A percentile compares a stretch with the other conserved stretches of the same genome.
Conservation (phyloP, 805 yeast genomes). For the Candida incommunis region DNA sequence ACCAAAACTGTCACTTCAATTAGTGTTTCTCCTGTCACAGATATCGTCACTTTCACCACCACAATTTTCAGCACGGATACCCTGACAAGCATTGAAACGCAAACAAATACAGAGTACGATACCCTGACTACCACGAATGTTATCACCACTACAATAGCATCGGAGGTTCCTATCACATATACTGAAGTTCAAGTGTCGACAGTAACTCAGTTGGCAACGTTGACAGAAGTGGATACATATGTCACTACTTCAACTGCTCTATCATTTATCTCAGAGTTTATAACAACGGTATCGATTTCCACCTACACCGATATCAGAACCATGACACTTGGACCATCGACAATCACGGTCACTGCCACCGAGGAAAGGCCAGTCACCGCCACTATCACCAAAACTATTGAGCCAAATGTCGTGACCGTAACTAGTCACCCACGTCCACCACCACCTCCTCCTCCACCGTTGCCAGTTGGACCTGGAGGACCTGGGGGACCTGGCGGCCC, state of each 20-base stretch:
- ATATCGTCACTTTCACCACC: not conserved
- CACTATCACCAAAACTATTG: not conserved
- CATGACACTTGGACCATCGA: not conserved
- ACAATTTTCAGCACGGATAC: not conserved
- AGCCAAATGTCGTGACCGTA: not conserved
- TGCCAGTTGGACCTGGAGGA: not conserved
- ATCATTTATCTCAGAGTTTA: not conserved
- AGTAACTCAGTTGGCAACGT: not conserved
- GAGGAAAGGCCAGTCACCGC: not conserved
- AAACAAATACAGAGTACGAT: not conserved
- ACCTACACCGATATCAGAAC: not conserved
- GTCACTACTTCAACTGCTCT: not conserved
- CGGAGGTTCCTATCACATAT: not conserved
- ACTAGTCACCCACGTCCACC: not conserved
- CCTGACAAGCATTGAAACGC: not conserved
- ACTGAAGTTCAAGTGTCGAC: not conserved
- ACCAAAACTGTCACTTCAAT: not conserved
- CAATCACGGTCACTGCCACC: not conserved
- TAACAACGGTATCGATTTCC: not conserved
- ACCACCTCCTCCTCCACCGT: no score
- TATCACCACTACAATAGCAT: not conserved
- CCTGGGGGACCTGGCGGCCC: not conserved
- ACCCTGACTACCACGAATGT: not conserved
- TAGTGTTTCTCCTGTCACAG: not conserved
- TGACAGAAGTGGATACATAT: not conserved